Evolutionary conservation across 2,329 filamentous ascomycete species (phyloP).

Genomic region (Fusarium chuoi): DNA sequence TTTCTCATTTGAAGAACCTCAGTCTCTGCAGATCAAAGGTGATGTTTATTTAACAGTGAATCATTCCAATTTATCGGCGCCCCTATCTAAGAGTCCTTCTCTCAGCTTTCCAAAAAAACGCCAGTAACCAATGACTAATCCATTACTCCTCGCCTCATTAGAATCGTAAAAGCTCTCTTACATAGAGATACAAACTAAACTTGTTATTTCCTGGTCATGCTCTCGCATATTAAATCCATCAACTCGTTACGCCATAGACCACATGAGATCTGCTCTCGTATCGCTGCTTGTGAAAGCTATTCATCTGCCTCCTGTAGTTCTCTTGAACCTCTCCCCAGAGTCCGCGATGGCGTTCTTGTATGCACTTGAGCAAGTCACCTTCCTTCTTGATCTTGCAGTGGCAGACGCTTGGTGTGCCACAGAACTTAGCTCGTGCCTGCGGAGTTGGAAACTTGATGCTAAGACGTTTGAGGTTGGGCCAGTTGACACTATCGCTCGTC

Average conservation of each 20-base stretch:
- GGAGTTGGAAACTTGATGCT: slow-evolving; percentile 46
- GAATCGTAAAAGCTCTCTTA: background rate
- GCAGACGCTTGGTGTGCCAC: slow-evolving; percentile 44
- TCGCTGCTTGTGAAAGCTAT: slow-evolving; percentile 33
- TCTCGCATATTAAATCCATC: background rate
- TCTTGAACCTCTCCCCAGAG: slow-evolving; percentile 47
- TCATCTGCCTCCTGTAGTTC: slow-evolving; percentile 40
- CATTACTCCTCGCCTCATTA: background rate
- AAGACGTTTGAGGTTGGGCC: slow-evolving; percentile 45
- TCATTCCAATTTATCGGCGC: background rate
- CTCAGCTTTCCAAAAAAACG: background rate
- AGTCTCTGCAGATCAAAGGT: too few species aligned
- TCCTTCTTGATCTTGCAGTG: slow-evolving; percentile 42
- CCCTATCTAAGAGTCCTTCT: background rate
- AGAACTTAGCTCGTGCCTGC: slow-evolving; percentile 38
- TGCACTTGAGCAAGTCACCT: slow-evolving; percentile 39
- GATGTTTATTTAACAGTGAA: background rate
- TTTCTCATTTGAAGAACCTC: background rate
- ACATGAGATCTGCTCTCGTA: slow-evolving; percentile 39
- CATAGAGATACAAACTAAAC: background rate
- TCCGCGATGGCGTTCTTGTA: slow-evolving; percentile 42
- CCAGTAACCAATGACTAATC: background rate
- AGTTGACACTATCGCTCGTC: slow-evolving; percentile 24
- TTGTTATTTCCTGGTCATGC: background rate
- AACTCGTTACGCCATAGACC: slow-evolving; percentile 30